Percentiles rank a stretch among this genome's conserved stretches.
Conservation (phyloP, 2,329 filamentous ascomycete species). For the Colletotrichum truncatum region DNA sequence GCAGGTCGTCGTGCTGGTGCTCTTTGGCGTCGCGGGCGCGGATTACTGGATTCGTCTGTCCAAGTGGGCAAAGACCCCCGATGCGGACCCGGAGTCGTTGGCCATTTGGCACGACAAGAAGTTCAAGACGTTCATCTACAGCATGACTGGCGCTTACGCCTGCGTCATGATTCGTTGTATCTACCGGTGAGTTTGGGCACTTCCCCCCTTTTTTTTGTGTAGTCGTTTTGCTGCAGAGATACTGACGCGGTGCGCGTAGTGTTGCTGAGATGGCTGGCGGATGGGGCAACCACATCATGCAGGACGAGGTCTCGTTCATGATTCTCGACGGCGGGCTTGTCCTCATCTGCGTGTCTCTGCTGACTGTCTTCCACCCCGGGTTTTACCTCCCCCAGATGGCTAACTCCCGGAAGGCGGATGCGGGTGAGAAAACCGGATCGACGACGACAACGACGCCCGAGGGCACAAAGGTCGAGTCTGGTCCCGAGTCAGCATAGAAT, state of each 20-base stretch:
- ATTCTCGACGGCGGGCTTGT: slow-evolving; percentile 64
- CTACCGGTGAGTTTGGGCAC: slow-evolving; percentile 59
- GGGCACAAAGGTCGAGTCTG: slow-evolving; percentile 21
- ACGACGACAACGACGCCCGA: slow-evolving; percentile 31
- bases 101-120: slow-evolving; percentile 52
- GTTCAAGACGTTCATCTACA: slow-evolving; percentile 54
- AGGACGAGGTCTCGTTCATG: slow-evolving; percentile 67
- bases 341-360: slow-evolving; percentile 56
- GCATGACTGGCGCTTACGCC: slow-evolving; percentile 54
- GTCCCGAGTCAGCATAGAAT: slow-evolving; percentile 8
- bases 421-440: slow-evolving; percentile 33
- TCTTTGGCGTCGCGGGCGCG: slow-evolving; percentile 52
- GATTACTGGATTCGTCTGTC: slow-evolving; percentile 57
- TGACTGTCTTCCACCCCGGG: slow-evolving; percentile 64
- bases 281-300: slow-evolving; percentile 72
- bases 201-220: slow-evolving; percentile 6
- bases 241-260: slow-evolving; percentile 44
- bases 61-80: slow-evolving; percentile 45
- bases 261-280: slow-evolving; percentile 72
- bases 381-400: slow-evolving; percentile 65
- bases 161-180: slow-evolving; percentile 61
- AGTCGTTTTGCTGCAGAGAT: not conserved
- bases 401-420: slow-evolving; percentile 30
- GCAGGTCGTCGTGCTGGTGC: slow-evolving; percentile 59
- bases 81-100: slow-evolving; percentile 34